Evolutionary conservation across 2,329 filamentous ascomycete species (phyloP).

Genomic region (Elsinoe arachidis): DNA sequence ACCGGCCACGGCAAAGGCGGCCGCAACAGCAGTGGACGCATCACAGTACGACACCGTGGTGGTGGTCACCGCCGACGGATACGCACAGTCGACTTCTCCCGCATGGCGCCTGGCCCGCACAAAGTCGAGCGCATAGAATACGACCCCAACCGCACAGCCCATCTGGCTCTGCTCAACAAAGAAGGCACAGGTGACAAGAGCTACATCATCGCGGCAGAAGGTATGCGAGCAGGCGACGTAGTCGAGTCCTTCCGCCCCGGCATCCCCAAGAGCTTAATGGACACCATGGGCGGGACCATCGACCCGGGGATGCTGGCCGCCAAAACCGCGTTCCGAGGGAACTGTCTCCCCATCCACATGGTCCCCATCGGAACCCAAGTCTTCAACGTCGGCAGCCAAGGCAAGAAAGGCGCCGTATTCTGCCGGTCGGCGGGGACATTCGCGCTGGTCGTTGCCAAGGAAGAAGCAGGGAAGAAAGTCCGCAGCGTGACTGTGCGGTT

Average conservation of each 20-base stretch:
- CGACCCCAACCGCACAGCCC: constrained; percentile 84
- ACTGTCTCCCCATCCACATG: constrained; percentile 92
- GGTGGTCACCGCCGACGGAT: constrained; percentile 89
- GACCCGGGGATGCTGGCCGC: constrained; percentile 95
- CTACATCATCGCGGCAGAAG: constrained; percentile 93
- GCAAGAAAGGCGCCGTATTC: constrained; percentile 71
- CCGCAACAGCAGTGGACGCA: constrained; percentile 73
- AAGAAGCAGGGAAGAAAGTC: constrained; percentile 59
- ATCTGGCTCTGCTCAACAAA: constrained; percentile 79
- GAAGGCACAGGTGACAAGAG: constrained; percentile 65
- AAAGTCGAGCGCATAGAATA: constrained; percentile 91
- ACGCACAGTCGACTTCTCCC: constrained; percentile 80
- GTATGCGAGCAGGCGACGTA: constrained; percentile 81
- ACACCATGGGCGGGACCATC: constrained; percentile 83
- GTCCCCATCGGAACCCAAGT: constrained; percentile 89
- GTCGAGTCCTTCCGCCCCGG: constrained; percentile 87
- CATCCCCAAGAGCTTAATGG: constrained; percentile 76
- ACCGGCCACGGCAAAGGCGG: constrained; percentile 90
- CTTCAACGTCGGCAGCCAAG: constrained; percentile 74
- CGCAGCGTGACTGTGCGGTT: constrained; percentile 76
- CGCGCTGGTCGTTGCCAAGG: constrained; percentile 80
- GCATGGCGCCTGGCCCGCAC: constrained; percentile 71
- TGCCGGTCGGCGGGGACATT: constrained; percentile 93
- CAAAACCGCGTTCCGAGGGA: constrained; percentile 87
- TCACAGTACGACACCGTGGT: constrained; percentile 86